Evolutionary conservation across 1,284 basidiomycete species (phyloP).

Genomic region (Sanguinoderma infundibulare): DNA sequence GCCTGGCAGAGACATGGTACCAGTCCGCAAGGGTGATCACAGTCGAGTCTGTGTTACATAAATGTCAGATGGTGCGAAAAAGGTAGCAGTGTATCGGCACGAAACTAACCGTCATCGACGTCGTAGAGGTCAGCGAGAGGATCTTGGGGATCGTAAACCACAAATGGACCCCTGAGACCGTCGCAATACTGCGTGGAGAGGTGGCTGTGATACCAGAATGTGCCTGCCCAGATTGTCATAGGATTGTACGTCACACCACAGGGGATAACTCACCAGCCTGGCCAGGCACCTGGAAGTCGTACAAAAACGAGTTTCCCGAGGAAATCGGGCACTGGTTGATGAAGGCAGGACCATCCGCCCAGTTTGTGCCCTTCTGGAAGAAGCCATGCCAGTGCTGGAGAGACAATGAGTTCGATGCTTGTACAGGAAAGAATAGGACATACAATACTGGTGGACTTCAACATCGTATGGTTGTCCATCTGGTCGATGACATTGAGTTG

Average conservation of each 20-base stretch:
- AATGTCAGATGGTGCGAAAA: neutral
- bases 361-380: conserved; percentile 36
- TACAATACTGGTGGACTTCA: conserved; percentile 40
- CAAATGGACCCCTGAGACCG: conserved; percentile 36
- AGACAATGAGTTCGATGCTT: neutral
- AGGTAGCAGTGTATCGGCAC: neutral
- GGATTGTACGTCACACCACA: conserved; percentile 11
- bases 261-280: conserved; percentile 35
- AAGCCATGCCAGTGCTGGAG: conserved; percentile 42
- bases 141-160: conserved; percentile 48
- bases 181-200: conserved; percentile 37
- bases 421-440: conserved; percentile 1
- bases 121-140: conserved; percentile 44
- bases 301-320: conserved; percentile 48
- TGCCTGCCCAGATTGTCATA: conserved; percentile 14
- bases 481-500: conserved; percentile 40
- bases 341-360: conserved; percentile 39
- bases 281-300: conserved; percentile 36
- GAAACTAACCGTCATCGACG: conserved; percentile 42
- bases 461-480: conserved; percentile 39
- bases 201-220: conserved; percentile 30
- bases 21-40: conserved; percentile 33
- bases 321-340: conserved; percentile 57
- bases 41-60: conserved; percentile 23
- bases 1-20: conserved; percentile 28